phyloP scores from a whole-genome alignment of 2,329 filamentous ascomycete species.

The Paecilomyces variotii region DNA sequence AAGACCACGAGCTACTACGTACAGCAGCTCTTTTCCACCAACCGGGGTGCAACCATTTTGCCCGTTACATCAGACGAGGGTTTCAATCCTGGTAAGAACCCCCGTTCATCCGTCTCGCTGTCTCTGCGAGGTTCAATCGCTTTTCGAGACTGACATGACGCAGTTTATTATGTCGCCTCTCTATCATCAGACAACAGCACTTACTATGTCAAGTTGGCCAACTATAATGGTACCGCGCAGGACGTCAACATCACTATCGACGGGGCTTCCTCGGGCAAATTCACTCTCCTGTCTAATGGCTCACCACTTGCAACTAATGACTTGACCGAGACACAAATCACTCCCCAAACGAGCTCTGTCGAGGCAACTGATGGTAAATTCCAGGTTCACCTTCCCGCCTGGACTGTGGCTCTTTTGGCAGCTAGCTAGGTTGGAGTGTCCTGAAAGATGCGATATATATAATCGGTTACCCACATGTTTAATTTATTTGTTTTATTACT shows the following conservation, averaged over 20 bases:
- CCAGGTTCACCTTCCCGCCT: conserved; percentile 1
- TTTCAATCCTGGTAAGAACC: neutral
- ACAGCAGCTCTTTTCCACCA: conserved; percentile 27
- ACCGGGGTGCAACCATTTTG: conserved; percentile 22
- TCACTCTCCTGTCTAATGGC: neutral
- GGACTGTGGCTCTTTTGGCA: conserved; percentile 3
- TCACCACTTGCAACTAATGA: neutral
- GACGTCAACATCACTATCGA: neutral
- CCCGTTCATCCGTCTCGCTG: neutral
- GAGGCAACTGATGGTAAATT: neutral
- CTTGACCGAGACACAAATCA: neutral
- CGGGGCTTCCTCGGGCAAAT: neutral
- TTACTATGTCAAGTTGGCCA: conserved; percentile 1
- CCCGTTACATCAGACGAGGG: conserved; percentile 10
- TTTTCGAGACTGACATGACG: neutral
- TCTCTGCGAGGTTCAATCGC: neutral
- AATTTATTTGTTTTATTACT: neutral
- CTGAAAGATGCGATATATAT: neutral
- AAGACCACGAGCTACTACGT: conserved; percentile 28
- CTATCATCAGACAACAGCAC: neutral
- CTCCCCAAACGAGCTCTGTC: neutral
- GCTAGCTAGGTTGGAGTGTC: neutral
- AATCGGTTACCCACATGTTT: too few relatives aligned
- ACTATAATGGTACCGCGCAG: neutral
- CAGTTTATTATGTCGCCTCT: conserved; percentile 1